Evolutionary conservation across 306 rosid genomes (phyloP), one percentile per base, ranked within the genome.

Genomic region (Trichosanthes truncata): DNA sequence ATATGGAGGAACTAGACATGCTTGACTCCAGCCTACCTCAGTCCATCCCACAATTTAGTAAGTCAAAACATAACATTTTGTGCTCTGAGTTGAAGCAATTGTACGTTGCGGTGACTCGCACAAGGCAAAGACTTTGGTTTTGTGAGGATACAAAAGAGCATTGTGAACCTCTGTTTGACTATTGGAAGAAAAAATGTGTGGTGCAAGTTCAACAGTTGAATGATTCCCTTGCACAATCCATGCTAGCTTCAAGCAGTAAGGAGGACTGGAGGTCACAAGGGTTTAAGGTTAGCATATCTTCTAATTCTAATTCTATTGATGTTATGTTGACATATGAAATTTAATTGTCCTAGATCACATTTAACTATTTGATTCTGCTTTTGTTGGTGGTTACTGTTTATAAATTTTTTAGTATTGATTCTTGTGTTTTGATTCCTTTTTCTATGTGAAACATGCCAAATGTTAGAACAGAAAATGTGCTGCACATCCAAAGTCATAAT

Each of bases 231-330:
- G 93, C 89, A 41, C 92, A 89, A 65, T 89, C 90, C 23, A 92
- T 92, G 93, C 88, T 86, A 87, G 92, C 87, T 78, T 91, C 92
- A 21, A 90, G 97, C 80, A 92, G 81, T 63, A 87, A 88, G 13
- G 91, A 87, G 82, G 97, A 92, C 82, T 92, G 97, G 97, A 89
- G 76, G 67, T 79, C 88, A 17, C 91, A 91, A 25, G 97, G 97
- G 80, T 84, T 85, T 49, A 90, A 92, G 97, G 96, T 90, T 78
- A 40, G 81, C 3, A 45, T 25, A 13, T 45, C 33, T 6, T 12
- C 12, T 52, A 56, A 11, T 68, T n/a, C 25, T 59, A 63, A 18
- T 67, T 49, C 23, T 29, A 36, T 29, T 15, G 15, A 46, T 26
- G 46, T 17, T 25, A 57, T 61, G 61, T 35, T 36, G 25, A 12